Evolutionary conservation across 495 filamentous ascomycete genomes (phyloP), one percentile per base, ranked within the genome.

Genomic region (Penicillium ucsense): DNA sequence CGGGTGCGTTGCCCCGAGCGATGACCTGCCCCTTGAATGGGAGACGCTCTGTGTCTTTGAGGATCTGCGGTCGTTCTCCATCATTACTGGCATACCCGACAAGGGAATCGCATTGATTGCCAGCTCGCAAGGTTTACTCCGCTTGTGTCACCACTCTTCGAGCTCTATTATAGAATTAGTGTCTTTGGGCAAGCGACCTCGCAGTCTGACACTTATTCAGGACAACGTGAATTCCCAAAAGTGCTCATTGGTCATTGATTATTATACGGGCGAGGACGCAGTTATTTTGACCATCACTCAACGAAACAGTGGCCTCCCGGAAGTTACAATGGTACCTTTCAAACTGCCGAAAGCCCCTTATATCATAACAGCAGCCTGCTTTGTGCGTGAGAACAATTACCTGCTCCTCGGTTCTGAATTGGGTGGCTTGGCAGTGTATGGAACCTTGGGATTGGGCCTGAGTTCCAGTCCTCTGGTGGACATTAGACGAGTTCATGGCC

Each of bases 401-500:
- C 60, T 89, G n/a, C 57, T 84, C 28, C 56, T 95, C 1, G 90
- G 90, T 4, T 85, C 84, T 6, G 75, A 84, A 31, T 62, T 64
- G 29, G 87, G 88, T 31, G 66, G 66, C 0, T 53, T 89, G 46
- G 73, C 74, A 0, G 52, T 84, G 4, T 86, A 82, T 47, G 52
- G 61, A 31, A 38, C 71, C 9, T 31, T 51, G 7, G 39, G 41
- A 5, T 11, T 47, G 20, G 51, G 37, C 30, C 10, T 63, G 20
- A 35, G 46, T 10, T 48, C 62, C 3, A 38, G 62, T n/a, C 55
- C 60, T 6, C 46, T 66, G 8, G 32, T 65, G 11, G 47, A 53
- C 8, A 51, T 55, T 5, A 50, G 55, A 20, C 56, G 60, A 48
- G 60, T 77, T 34, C 81, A 83, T 45, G 71, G 70, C 27, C 72